These are phyloP conservation scores for Penicillium atrosanguineum DNA, from an alignment of 495 filamentous ascomycete genomes.

Conservation along the genomic window DNA sequence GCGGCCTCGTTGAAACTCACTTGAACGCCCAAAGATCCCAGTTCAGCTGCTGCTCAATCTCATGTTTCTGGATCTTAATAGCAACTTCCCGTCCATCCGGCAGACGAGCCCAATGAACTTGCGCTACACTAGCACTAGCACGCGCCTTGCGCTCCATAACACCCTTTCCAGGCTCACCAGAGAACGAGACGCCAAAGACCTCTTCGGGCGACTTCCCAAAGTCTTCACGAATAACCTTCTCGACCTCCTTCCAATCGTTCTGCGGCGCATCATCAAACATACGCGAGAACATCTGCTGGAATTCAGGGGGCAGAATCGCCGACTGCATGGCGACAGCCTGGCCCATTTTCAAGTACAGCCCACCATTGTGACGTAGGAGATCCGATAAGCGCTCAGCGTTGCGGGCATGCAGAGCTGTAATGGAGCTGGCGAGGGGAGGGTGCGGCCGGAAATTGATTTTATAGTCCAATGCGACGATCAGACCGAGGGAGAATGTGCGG, in stretches of 20 bases:
- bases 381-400: slow-evolving; percentile 79
- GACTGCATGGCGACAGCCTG: slow-evolving; percentile 99
- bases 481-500: slow-evolving; percentile 73
- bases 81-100: slow-evolving; percentile 85
- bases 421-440: slow-evolving; percentile 64
- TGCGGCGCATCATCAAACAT: slow-evolving; percentile 99
- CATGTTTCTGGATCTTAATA: slow-evolving; percentile 93
- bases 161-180: slow-evolving; percentile 61
- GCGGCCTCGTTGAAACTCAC: slow-evolving; percentile 40
- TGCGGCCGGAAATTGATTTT: slow-evolving; percentile 90
- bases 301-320: slow-evolving; percentile 86
- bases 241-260: slow-evolving; percentile 85
- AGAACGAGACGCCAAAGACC: slow-evolving; percentile 83
- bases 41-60: slow-evolving; percentile 82
- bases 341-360: slow-evolving; percentile 94
- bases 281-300: slow-evolving; percentile 88
- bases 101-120: slow-evolving; percentile 92
- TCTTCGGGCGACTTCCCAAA: slow-evolving; percentile 82
- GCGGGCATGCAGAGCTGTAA: slow-evolving; percentile 71
- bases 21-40: slow-evolving; percentile 97
- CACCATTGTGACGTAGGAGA: slow-evolving; percentile 80
- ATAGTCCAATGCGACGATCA: slow-evolving; percentile 87
- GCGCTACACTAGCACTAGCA: slow-evolving; percentile 88
- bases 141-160: slow-evolving; percentile 85
- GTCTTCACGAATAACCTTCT: slow-evolving; percentile 82